Percentiles rank a stretch among this genome's conserved stretches.
Evolutionary conservation across 1,284 basidiomycete genomes (phyloP).

Genomic region (Cryptococcus sp.): DNA sequence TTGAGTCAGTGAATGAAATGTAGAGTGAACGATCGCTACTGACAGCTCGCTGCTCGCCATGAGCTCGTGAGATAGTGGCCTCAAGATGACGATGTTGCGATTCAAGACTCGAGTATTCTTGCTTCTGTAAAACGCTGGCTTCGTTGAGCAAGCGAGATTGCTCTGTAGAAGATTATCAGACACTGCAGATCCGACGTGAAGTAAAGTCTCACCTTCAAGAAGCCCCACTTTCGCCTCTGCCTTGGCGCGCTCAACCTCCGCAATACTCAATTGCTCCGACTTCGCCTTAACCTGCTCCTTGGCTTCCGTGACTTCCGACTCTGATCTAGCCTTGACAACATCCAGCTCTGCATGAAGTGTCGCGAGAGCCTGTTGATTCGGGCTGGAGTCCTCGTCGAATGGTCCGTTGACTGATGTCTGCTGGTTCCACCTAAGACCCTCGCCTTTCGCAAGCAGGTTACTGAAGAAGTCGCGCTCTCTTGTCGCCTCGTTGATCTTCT

Average conservation of each 20-base stretch:
- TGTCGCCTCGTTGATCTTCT: conserved; percentile 72
- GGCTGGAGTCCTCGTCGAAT: conserved; percentile 19
- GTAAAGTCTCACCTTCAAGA: conserved; percentile 62
- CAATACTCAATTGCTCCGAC: conserved; percentile 66
- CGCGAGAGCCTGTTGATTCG: conserved; percentile 32
- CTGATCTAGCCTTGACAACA: conserved; percentile 66
- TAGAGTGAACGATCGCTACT: conserved; percentile 7
- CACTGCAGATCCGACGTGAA: too few species aligned
- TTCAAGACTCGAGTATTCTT: conserved; percentile 40
- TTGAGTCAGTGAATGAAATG: neutral
- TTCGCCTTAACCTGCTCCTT: conserved; percentile 65
- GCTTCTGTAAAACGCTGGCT: conserved; percentile 46
- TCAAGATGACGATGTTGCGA: conserved; percentile 42
- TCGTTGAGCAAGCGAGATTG: conserved; percentile 50
- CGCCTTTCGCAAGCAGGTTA: conserved; percentile 61
- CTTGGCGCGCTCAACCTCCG: conserved; percentile 71
- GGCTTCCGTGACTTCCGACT: conserved; percentile 69
- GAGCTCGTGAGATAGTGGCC: conserved; percentile 34
- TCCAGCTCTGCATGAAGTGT: conserved; percentile 57
- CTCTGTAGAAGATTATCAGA: conserved; percentile 30
- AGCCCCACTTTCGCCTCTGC: conserved; percentile 75
- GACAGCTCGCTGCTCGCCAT: conserved; percentile 40
- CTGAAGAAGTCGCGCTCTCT: conserved; percentile 87
- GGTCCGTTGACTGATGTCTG: conserved; percentile 18
- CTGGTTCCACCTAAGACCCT: conserved; percentile 39